Conservation (phyloP, 2,329 filamentous ascomycete species). For the Pseudogymnoascus sp. region DNA sequence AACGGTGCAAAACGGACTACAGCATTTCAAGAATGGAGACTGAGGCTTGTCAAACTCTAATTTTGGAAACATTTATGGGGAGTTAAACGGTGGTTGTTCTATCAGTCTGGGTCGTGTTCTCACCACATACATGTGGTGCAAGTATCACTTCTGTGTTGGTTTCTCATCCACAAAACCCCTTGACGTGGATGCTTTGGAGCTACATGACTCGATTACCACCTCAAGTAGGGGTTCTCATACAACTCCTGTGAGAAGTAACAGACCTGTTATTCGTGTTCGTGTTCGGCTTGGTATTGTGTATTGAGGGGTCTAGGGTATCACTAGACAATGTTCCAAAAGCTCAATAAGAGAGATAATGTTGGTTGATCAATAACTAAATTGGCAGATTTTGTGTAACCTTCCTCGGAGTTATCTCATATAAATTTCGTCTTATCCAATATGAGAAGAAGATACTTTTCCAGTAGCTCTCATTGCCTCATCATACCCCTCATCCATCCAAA, state of each 20-base stretch:
- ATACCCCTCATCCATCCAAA: not conserved
- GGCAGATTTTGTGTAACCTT: not conserved
- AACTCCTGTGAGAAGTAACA: not conserved
- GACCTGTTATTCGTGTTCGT: not conserved
- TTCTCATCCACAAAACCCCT: not conserved
- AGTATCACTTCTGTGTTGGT: not conserved
- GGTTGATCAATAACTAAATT: not conserved
- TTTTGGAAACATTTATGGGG: not conserved
- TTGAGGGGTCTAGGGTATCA: not conserved
- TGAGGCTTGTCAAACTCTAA: not conserved
- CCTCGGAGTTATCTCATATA: not conserved
- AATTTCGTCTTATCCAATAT: not conserved
- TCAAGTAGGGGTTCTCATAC: not conserved
- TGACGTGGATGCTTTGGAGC: not conserved
- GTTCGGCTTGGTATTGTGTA: not conserved
- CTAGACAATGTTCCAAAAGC: not conserved
- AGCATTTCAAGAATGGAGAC: not conserved
- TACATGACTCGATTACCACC: not conserved
- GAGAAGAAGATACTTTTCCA: not conserved
- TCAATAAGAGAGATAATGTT: not conserved
- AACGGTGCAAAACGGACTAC: not conserved
- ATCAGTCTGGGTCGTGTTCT: not conserved
- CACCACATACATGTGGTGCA: not conserved
- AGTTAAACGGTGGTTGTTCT: not conserved
- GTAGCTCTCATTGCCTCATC: not conserved